Conservation (phyloP, 2,329 filamentous ascomycete species). For the Penicillium sp. region DNA sequence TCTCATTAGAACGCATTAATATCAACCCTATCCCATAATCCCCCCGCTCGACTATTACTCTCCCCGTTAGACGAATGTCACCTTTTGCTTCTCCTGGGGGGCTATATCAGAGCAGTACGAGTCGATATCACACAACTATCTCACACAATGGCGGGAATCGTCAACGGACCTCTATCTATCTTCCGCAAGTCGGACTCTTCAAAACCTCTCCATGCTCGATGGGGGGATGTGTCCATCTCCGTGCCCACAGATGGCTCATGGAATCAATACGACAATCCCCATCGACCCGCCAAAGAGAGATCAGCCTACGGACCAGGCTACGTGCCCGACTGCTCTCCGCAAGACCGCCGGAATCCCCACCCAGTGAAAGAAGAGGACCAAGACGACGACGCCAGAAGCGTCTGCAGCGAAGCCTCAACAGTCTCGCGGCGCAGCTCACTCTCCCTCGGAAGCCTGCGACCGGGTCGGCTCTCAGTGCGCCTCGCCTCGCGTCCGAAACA, state of each 20-base stretch:
- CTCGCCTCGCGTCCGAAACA: constrained; percentile 27
- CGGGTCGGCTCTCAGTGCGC: constrained; percentile 32
- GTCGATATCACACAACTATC: not conserved
- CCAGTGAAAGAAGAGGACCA: constrained; percentile 5
- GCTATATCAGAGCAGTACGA: not conserved
- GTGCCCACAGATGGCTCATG: constrained; percentile 42
- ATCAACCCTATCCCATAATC: not conserved
- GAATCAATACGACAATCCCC: constrained; percentile 36
- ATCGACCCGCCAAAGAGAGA: constrained; percentile 19
- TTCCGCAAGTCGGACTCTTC: constrained; percentile 31
- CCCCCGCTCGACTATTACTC: not conserved
- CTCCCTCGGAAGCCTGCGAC: constrained; percentile 24
- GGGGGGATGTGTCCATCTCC: constrained; percentile 41
- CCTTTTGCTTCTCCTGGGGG: not conserved
- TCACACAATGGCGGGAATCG: constrained; percentile 29
- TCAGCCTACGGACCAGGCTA: constrained; percentile 32
- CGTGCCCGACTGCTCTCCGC: constrained; percentile 23
- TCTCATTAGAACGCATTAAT: constrained; percentile 8
- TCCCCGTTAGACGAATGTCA: constrained; percentile 10
- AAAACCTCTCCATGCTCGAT: constrained; percentile 38
- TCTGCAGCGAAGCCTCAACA: constrained; percentile 1
- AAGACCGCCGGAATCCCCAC: constrained; percentile 1
- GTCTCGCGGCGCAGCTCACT: constrained; percentile 20
- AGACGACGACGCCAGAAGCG: constrained; percentile 16
- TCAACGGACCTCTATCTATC: constrained; percentile 32